Evolutionary conservation across 176 grass and related monocot species (phyloP).

Genomic region (Urochloa ruziziensis): DNA sequence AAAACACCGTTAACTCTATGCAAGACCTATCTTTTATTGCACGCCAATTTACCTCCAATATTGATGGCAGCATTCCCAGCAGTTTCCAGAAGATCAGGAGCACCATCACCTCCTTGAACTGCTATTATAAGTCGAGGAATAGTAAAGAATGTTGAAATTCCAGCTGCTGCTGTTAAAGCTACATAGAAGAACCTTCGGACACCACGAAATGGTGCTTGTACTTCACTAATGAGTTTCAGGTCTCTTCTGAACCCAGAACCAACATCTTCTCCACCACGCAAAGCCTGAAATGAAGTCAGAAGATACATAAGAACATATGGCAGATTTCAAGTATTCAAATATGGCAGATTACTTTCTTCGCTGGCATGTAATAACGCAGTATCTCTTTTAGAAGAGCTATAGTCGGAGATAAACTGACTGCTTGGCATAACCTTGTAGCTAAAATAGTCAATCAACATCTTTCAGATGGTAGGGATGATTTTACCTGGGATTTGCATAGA

Average conservation of each 20-base stretch:
- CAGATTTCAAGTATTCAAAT: background rate
- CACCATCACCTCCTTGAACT: slow-evolving; percentile 78
- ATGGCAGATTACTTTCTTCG: slow-evolving; percentile 7
- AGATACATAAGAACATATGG: too few relatives aligned
- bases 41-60: slow-evolving; percentile 80
- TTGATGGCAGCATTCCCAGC: slow-evolving; percentile 80
- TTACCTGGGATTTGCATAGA: too few relatives aligned
- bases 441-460: too few relatives aligned
- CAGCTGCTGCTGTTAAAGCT: slow-evolving; percentile 74
- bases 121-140: slow-evolving; percentile 85
- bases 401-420: too few relatives aligned
- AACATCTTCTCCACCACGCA: slow-evolving; percentile 80
- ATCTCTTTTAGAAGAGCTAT: too few relatives aligned
- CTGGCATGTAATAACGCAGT: slow-evolving; percentile 8
- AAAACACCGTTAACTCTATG: slow-evolving; percentile 5
- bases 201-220: slow-evolving; percentile 93
- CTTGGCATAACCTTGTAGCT: too few relatives aligned
- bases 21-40: slow-evolving; percentile 20
- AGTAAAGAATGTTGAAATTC: slow-evolving; percentile 92
- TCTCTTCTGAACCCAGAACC: slow-evolving; percentile 89
- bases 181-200: slow-evolving; percentile 98
- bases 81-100: slow-evolving; percentile 86
- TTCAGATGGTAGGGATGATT: too few relatives aligned
- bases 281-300: slow-evolving; percentile 58
- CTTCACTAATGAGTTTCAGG: slow-evolving; percentile 98